Percentiles rank a stretch among this genome's conserved stretches.
phyloP scores from a whole-genome alignment of 345 rosid species.

The Orychophragmus violaceus region DNA sequence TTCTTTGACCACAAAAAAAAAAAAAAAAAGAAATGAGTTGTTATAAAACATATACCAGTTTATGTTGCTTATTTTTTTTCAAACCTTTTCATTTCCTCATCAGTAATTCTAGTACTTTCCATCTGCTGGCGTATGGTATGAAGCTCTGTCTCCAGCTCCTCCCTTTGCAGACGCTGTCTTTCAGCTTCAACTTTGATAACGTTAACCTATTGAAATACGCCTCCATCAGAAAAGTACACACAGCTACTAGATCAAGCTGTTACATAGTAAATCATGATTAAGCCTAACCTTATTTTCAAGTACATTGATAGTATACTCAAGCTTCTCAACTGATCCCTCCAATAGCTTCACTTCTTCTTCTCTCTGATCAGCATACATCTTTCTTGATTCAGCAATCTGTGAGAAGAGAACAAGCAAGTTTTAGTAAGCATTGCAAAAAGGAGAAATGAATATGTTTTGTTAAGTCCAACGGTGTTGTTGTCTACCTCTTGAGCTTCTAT shows the following conservation, averaged over 20 bases:
- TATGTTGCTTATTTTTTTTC: neutral
- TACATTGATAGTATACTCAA: constrained; percentile 68
- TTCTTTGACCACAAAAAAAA: constrained; percentile 35
- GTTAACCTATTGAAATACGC: constrained; percentile 52
- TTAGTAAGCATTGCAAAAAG: constrained; percentile 2
- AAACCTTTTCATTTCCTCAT: constrained; percentile 66
- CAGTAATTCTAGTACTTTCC: constrained; percentile 57
- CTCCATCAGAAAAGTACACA: constrained; percentile 22
- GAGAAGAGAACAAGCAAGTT: constrained; percentile 1
- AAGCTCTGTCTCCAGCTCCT: constrained; percentile 87
- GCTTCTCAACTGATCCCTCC: constrained; percentile 90
- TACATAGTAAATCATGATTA: constrained; percentile 3
- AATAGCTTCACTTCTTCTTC: constrained; percentile 81
- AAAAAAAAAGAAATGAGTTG: constrained; percentile 9
- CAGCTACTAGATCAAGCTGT: neutral
- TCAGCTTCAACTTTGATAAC: constrained; percentile 91
- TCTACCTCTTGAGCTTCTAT: constrained; percentile 67
- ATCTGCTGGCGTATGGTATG: constrained; percentile 58
- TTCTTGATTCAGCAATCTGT: constrained; percentile 76
- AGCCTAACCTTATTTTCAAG: constrained; percentile 74
- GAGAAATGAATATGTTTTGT: neutral
- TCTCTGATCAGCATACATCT: constrained; percentile 61
- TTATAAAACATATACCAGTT: neutral
- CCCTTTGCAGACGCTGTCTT: constrained; percentile 75
- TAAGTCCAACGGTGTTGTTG: neutral